Evolutionary conservation across 2,329 filamentous ascomycete species (phyloP), one percentile per base, ranked within the genome.

Genomic region (Aspergillus persii): DNA sequence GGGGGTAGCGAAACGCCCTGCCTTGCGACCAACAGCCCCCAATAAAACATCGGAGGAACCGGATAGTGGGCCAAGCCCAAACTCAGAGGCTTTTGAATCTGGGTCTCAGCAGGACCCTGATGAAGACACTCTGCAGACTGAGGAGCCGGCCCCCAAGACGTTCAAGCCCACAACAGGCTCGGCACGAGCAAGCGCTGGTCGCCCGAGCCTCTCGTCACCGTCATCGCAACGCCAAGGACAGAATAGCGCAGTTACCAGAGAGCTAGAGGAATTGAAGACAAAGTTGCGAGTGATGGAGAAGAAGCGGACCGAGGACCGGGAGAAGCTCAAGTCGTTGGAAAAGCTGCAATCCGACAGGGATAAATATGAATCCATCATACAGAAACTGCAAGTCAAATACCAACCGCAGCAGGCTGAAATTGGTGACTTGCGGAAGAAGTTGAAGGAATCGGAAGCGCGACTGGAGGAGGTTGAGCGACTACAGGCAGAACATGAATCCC

Each of bases 381-480:
- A 96, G 70, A 97, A 96, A 69, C 79, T 99, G 50, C 92, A 97
- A 71, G 83, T 86, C 44, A 98, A 97, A 75, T 92, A 92, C 63
- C 91, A 96, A 69, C 86, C 90, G 0, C 89, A 94, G 58, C 89
- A 93, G 63, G 86, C 90, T 66, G 94, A 98, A 69, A 87, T 91
- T 61, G 79, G 80, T 0, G 89, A 94, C 15, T 77, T 96, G 29
- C 88, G 90, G 63, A 91, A 89, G 70, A 83, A 90, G 68, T 74
- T 96, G 48, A 92, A 92, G 68, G 90, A 96, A 66, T 85, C 88
- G 0, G 87, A 95, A 70, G 76, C 82, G 23, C 85, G 84, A 51
- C 81, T 92, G 23, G 86, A 90, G 58, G 81, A 86, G 26, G 80
- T 95, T 2, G 90, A 94, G 66, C 82, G 84, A 31, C 81, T 89